These are phyloP conservation scores for Scortechinia acanthostroma DNA, from an alignment of 2,329 filamentous ascomycete genomes.

Conservation along the genomic window DNA sequence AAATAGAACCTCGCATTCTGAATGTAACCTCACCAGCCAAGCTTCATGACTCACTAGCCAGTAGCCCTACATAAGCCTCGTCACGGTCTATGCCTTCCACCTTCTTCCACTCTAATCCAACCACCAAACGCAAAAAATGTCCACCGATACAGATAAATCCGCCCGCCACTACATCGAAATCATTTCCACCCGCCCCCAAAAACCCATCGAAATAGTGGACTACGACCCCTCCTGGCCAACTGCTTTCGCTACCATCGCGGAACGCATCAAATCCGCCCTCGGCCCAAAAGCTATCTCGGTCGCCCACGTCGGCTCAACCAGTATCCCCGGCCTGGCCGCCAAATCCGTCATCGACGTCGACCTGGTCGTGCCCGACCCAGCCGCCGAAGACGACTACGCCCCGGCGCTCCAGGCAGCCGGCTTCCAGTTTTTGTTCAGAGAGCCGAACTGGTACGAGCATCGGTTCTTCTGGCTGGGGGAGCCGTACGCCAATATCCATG, in stretches of 20 bases:
- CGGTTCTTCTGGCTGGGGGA: slow-evolving; percentile 31
- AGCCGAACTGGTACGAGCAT: slow-evolving; percentile 37
- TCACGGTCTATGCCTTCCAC: too few species aligned
- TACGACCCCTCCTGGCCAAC: slow-evolving; percentile 25
- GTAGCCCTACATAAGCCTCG: too few species aligned
- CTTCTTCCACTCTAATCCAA: too few species aligned
- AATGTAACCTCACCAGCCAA: too few species aligned
- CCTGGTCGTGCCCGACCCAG: slow-evolving; percentile 28
- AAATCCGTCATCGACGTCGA: slow-evolving; percentile 45
- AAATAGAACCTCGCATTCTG: too few species aligned
- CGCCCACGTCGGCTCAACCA: slow-evolving; percentile 40
- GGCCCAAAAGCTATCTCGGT: slow-evolving; percentile 23
- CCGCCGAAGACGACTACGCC: slow-evolving; percentile 31
- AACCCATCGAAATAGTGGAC: slow-evolving; percentile 21
- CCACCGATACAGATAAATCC: too few species aligned
- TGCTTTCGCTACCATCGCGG: slow-evolving; percentile 17
- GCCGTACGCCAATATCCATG: slow-evolving; percentile 35
- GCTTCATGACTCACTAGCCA: too few species aligned
- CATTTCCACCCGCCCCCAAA: too few species aligned
- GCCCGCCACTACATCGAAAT: too few species aligned
- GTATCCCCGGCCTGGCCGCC: slow-evolving; percentile 36
- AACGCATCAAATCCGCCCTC: slow-evolving; percentile 23
- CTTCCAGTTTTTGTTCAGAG: slow-evolving; percentile 34
- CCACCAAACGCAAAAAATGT: too few species aligned
- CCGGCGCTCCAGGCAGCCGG: slow-evolving; percentile 29